Base-by-base conservation (phyloP, 2,329 filamentous ascomycete genomes). In the Phoma sp. region DNA sequence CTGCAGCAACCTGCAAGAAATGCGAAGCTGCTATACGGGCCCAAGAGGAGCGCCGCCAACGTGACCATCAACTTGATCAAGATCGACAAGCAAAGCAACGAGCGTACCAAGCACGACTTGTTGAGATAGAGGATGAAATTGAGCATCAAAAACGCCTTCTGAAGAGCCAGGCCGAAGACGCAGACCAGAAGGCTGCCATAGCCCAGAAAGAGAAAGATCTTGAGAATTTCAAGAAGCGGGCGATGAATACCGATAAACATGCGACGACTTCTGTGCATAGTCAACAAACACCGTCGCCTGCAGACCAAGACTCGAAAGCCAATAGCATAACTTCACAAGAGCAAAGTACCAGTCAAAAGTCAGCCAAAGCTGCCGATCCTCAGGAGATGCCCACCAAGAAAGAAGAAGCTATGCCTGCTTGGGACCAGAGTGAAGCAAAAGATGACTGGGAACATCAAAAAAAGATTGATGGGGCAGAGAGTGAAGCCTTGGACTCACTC, bases 401-500 rank as follows among this genome's bases (percentile, higher is more conserved):
- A 5, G 20, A 34, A 12, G 43, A 51, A 3, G n/a, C 26, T 7
- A 23, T 28, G 12, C 23, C 53, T 20, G 42, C 33, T 26, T 60
- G 57, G 61, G 49, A 67, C 12, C 47, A 64, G 7, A 70, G 68
- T 39, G 62, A 71, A 34, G 60, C 72, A 2, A 66, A 52, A 48
- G 78, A 75, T 1, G 85, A 90, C 15, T 92, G 88, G 89, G 73
- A 87, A 12, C 66, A 76, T 1, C 79, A 87, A 60, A 91, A 91
- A 65, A 42, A 73, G 1, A 65, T 71, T 1, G 81, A 87, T 26
- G 77, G 77, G 1, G 80, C 81, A 0, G 61, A 64, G 1, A 90
- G 84, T 57, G 63, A 71, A 0, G 77, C 81, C 0, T 63, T 92
- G 0, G 88, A 92, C 53, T 66, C 77, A 0, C 65, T 93, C 7